Percentiles rank a stretch among this genome's conserved stretches.
Evolutionary conservation across 768 basidiomycete genomes (phyloP).

Genomic region (Termitomyces sp.): DNA sequence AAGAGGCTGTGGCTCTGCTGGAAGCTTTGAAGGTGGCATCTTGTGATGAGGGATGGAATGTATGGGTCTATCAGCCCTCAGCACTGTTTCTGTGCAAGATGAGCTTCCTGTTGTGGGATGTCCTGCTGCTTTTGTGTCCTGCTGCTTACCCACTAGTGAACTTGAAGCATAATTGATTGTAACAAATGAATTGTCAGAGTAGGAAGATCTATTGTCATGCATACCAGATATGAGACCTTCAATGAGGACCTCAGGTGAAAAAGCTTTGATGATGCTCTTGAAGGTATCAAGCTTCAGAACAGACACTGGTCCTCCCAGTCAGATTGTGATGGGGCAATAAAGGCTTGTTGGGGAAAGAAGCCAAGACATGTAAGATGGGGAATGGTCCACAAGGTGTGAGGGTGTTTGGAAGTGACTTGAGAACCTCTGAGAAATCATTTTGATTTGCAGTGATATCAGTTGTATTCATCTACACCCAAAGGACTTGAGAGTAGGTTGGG

Average conservation of each 20-base stretch:
- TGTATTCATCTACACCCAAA: not conserved
- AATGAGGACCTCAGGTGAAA: not conserved
- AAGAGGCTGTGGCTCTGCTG: not conserved
- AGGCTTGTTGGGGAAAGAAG: not conserved
- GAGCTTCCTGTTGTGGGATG: not conserved
- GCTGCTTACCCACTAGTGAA: not conserved
- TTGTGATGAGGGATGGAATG: constrained; percentile 1
- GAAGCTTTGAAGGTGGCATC: not conserved
- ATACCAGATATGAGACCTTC: constrained; percentile 5
- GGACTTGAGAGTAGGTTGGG: not conserved
- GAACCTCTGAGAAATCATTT: not conserved
- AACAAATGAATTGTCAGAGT: not conserved
- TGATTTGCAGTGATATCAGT: not conserved
- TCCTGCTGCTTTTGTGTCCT: not conserved
- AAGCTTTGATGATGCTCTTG: not conserved
- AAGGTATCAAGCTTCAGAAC: not conserved
- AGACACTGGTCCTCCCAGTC: not conserved
- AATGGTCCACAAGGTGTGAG: not conserved
- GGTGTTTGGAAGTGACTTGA: not conserved
- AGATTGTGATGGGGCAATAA: not conserved
- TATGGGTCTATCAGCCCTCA: not conserved
- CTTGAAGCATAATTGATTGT: not conserved
- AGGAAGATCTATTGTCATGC: constrained; percentile 1
- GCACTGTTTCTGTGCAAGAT: not conserved
- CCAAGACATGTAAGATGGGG: not conserved